Evolutionary conservation across 2,329 filamentous ascomycete genomes (phyloP), one percentile per base, ranked within the genome.

Genomic region (Lomentospora prolificans): DNA sequence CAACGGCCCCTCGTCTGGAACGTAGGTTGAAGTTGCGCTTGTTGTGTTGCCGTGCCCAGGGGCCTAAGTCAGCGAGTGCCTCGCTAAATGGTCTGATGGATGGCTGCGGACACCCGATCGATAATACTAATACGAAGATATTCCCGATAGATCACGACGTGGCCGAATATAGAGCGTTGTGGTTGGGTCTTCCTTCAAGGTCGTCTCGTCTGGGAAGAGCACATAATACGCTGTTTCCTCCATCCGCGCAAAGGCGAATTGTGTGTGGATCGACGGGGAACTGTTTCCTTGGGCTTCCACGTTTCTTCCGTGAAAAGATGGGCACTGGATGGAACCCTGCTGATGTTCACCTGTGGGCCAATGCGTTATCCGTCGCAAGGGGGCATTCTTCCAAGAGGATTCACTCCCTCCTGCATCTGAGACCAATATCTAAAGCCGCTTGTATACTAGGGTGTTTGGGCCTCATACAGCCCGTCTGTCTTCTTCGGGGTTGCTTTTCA

Each of bases 281-380:
- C 30, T 53, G 39, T 46, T 28, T 24, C 39, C 41, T 25, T 24
- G 14, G 10, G 30, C 46, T 55, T 55, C 53, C 30, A 55, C 28
- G 28, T 33, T 39, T 46, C 36, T 54, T 46, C 52, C 52, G 36
- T 30, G 25, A 31, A 48, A 25, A n/a, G 5, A 24, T 9, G 33
- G 36, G 36, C n/a, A 9, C 17, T 31, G 25, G 22, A 27, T 44
- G 52, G 52, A 27, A 33, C 39, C 17, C 44, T 48, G 44, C 22
- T 12, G 10, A 48, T 27, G 44, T 25, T 25, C 44, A 48, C 44
- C n/a, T 24, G 31, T 46, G 46, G 53, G 46, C 30, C 44, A 25
- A 27, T 55, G 53, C 41, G 27, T 55, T 44, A 50, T 55, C 30
- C 41, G 53, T 50, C 31, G 46, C 44, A 55, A 19, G 41, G 53